A percentile compares a stretch with the other conserved stretches of the same genome.
Evolutionary conservation across 2,329 filamentous ascomycete species (phyloP).

Genomic region (Exserohilum turcica): DNA sequence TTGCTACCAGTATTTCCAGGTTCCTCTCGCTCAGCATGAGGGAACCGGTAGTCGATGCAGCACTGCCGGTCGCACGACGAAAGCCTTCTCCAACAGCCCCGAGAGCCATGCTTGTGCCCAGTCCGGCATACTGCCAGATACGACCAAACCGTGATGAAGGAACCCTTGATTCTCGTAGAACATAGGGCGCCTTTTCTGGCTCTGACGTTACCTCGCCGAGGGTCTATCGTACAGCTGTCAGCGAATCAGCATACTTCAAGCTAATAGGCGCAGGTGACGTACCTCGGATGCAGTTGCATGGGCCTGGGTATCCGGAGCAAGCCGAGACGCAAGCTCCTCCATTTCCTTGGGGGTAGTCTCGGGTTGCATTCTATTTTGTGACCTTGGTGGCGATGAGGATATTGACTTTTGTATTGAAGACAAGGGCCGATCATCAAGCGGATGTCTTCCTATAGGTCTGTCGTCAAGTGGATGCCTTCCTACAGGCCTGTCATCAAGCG

Average conservation of each 20-base stretch:
- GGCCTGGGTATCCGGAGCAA: conserved; percentile 51
- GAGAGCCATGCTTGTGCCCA: conserved; percentile 94
- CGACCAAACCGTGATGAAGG: conserved; percentile 85
- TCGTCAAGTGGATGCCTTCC: conserved; percentile 18
- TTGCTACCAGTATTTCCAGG: conserved; percentile 89
- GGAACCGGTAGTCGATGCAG: conserved; percentile 65
- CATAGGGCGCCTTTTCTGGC: conserved; percentile 57
- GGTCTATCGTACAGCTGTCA: conserved; percentile 51
- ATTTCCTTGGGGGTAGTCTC: conserved; percentile 45
- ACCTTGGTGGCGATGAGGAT: conserved; percentile 17
- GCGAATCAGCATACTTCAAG: conserved; percentile 50
- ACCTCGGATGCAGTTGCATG: conserved; percentile 39
- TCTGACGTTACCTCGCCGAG: conserved; percentile 30
- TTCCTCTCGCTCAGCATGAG: conserved; percentile 87
- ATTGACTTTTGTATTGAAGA: conserved; percentile 11
- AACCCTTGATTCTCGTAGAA: conserved; percentile 85
- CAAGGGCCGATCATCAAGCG: conserved; percentile 18
- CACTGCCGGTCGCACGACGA: conserved; percentile 75
- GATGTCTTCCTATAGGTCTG: conserved; percentile 16
- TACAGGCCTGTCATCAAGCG: conserved; percentile 16
- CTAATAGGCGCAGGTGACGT: conserved; percentile 4
- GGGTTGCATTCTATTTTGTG: conserved; percentile 16
- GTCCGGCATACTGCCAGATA: conserved; percentile 91
- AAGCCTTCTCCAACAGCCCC: conserved; percentile 86
- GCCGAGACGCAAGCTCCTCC: conserved; percentile 53